A percentile compares a stretch with the other conserved stretches of the same genome.
Conservation (phyloP, 352 stramenopile genomes). For the Pseudoperonospora humuli region DNA sequence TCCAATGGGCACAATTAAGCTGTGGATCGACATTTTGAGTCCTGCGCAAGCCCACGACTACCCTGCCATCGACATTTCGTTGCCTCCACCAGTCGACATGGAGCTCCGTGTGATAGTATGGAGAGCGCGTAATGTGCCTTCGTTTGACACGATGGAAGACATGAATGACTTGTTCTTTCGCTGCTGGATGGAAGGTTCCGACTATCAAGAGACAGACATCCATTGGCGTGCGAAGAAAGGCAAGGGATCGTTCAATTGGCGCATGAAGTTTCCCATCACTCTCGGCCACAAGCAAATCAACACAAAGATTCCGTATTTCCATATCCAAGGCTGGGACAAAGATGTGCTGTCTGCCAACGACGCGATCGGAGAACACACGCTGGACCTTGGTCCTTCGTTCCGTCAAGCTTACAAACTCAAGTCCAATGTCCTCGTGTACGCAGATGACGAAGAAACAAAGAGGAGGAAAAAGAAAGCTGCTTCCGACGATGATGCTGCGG, state of each 20-base stretch:
- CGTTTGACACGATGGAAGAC: slow-evolving; percentile 79
- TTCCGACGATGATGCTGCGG: slow-evolving; percentile 61
- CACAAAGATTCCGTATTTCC: slow-evolving; percentile 90
- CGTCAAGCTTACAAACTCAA: slow-evolving; percentile 77
- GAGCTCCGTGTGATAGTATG: slow-evolving; percentile 91
- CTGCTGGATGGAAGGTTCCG: slow-evolving; percentile 78
- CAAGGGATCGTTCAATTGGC: slow-evolving; percentile 92
- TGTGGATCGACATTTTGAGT: slow-evolving; percentile 90
- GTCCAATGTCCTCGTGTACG: slow-evolving; percentile 67
- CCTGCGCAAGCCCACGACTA: slow-evolving; percentile 68
- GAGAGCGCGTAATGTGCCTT: slow-evolving; percentile 87
- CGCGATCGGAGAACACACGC: slow-evolving; percentile 81
- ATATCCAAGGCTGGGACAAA: slow-evolving; percentile 92
- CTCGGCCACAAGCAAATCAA: slow-evolving; percentile 79
- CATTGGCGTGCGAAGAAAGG: slow-evolving; percentile 92
- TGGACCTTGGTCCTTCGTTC: slow-evolving; percentile 71
- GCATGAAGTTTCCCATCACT: slow-evolving; percentile 90
- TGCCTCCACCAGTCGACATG: slow-evolving; percentile 78
- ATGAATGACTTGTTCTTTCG: slow-evolving; percentile 92
- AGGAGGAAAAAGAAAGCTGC: slow-evolving; percentile 78
- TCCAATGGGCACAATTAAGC: slow-evolving; percentile 77
- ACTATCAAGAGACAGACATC: slow-evolving; percentile 87
- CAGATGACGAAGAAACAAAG: slow-evolving; percentile 63
- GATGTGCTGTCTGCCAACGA: slow-evolving; percentile 90
- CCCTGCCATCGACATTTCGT: slow-evolving; percentile 73